Conservation (phyloP, 2,329 filamentous ascomycete genomes). For the Ophiostoma piceae region DNA sequence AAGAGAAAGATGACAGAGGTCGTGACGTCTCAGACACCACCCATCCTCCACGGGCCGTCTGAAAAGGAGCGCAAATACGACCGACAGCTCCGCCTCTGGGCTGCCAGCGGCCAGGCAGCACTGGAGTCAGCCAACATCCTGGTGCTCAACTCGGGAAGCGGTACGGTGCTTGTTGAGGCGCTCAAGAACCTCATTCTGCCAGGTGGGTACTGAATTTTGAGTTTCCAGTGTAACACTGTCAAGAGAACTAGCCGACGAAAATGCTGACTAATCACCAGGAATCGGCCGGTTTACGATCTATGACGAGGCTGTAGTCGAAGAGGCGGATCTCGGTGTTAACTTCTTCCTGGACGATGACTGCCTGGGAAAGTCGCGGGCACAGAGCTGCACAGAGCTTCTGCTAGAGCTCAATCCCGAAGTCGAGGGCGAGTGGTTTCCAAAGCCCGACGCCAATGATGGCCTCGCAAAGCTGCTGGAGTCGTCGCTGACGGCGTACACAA, state of each 20-base stretch:
- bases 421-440: slow-evolving; percentile 63
- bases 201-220: slow-evolving; percentile 25
- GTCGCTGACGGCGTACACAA: slow-evolving; percentile 43
- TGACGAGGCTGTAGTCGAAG: slow-evolving; percentile 69
- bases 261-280: slow-evolving; percentile 42
- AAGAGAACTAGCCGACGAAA: no score
- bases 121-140: slow-evolving; percentile 90
- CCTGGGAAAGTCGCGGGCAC: slow-evolving; percentile 70
- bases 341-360: slow-evolving; percentile 86
- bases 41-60: slow-evolving; percentile 48
- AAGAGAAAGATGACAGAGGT: slow-evolving; percentile 42
- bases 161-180: slow-evolving; percentile 81
- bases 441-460: slow-evolving; percentile 28
- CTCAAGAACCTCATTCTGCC: slow-evolving; percentile 97
- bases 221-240: background rate
- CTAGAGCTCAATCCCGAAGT: slow-evolving; percentile 92
- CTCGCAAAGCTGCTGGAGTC: slow-evolving; percentile 37
- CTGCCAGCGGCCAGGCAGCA: slow-evolving; percentile 81
- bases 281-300: slow-evolving; percentile 89
- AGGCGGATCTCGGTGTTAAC: slow-evolving; percentile 86
- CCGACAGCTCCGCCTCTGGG: slow-evolving; percentile 91
- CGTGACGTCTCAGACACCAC: slow-evolving; percentile 43
- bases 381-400: slow-evolving; percentile 70
- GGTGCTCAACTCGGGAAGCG: slow-evolving; percentile 79
- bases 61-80: slow-evolving; percentile 79